phyloP scores from a whole-genome alignment of 2,329 filamentous ascomycete species.

The Coniochaeta ligniaria region DNA sequence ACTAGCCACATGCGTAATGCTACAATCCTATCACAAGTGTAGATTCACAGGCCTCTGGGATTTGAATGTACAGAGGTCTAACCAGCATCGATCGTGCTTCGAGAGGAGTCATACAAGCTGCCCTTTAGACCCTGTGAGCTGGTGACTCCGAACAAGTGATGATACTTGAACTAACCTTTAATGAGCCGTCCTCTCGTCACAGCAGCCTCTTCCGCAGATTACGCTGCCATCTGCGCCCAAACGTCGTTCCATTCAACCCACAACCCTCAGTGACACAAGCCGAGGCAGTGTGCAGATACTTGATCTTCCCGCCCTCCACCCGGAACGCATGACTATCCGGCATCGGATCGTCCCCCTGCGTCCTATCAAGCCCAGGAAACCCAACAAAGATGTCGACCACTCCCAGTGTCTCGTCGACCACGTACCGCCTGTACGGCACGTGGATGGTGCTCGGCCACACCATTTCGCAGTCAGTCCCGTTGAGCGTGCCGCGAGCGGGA shows the following conservation, averaged over 20 bases:
- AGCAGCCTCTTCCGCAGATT: background rate
- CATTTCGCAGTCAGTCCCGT: slow-evolving; percentile 5
- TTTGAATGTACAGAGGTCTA: no score
- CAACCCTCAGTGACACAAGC: slow-evolving; percentile 9
- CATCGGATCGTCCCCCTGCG: slow-evolving; percentile 6
- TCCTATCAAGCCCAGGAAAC: slow-evolving; percentile 11
- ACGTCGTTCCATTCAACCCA: slow-evolving; percentile 9
- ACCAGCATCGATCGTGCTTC: no score
- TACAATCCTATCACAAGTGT: no score
- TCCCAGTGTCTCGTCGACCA: slow-evolving; percentile 12
- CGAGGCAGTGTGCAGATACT: slow-evolving; percentile 16
- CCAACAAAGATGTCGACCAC: slow-evolving; percentile 12
- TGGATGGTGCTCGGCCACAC: slow-evolving; percentile 7
- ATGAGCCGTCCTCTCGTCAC: background rate
- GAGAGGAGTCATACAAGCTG: no score
- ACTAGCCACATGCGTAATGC: background rate
- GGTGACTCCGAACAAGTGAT: no score
- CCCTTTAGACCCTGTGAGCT: no score
- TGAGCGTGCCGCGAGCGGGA: slow-evolving; percentile 4
- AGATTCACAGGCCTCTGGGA: no score
- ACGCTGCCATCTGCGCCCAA: slow-evolving; percentile 4
- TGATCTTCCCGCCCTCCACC: slow-evolving; percentile 19
- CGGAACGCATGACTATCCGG: slow-evolving; percentile 21
- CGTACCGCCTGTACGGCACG: slow-evolving; percentile 11
- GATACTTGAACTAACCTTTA: no score